Conservation (phyloP, 257 asterid genomes). For the Petunia axillaris region DNA sequence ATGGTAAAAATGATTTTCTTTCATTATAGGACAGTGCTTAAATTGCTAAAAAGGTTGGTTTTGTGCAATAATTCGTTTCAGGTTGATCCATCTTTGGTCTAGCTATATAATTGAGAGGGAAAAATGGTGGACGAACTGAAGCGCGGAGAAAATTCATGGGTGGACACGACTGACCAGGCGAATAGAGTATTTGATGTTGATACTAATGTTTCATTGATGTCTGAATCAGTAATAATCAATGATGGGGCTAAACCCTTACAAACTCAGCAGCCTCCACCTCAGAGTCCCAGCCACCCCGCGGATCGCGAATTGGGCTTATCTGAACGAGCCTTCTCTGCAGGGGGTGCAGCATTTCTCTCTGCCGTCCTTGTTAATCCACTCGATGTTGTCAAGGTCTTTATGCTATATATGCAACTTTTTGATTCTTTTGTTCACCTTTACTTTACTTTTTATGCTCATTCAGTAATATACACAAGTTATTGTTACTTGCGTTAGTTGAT, state of each 20-base stretch:
- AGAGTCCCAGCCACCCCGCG: conserved; percentile 28
- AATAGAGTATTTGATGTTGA: conserved; percentile 42
- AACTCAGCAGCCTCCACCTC: conserved; percentile 34
- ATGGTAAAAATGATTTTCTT: neutral
- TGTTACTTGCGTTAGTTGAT: neutral
- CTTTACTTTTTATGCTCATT: neutral
- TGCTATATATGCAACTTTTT: neutral
- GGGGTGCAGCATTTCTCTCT: conserved; percentile 90
- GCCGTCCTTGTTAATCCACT: conserved; percentile 89
- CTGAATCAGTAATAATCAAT: conserved; percentile 42
- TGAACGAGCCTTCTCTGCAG: conserved; percentile 81
- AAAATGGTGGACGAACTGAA: conserved; percentile 59
- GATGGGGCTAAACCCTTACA: conserved; percentile 47
- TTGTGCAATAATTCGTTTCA: conserved; percentile 27
- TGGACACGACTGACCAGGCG: conserved; percentile 40
- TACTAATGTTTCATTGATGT: conserved; percentile 51
- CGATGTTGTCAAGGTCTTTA: conserved; percentile 82
- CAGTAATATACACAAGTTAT: neutral
- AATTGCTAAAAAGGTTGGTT: neutral
- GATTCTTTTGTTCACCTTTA: neutral
- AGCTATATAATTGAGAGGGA: conserved; percentile 13
- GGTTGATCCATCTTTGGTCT: conserved; percentile 38
- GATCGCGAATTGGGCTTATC: conserved; percentile 51
- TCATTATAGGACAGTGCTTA: neutral
- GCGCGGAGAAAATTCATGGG: conserved; percentile 53